These are phyloP conservation scores for Cylindrotheca fusiformis DNA, from an alignment of 108 stramenopile species.

Conservation along the genomic window DNA sequence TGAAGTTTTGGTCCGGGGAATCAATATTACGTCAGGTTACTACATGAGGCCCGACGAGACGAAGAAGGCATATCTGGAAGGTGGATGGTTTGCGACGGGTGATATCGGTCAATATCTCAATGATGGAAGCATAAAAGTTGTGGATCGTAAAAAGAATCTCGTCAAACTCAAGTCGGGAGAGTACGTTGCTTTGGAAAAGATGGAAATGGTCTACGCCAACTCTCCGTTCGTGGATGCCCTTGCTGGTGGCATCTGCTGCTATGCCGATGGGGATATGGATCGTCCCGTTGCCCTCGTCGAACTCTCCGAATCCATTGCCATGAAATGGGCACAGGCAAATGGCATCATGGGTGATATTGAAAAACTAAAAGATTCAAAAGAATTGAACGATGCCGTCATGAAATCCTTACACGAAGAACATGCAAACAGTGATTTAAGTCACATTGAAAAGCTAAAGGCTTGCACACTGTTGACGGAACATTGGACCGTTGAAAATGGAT, in stretches of 20 bases:
- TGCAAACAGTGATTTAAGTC: constrained; percentile 65
- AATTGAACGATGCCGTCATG: constrained; percentile 71
- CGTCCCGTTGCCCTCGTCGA: too few relatives aligned
- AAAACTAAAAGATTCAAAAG: constrained; percentile 51
- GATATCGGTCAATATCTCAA: constrained; percentile 86
- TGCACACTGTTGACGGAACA: constrained; percentile 52
- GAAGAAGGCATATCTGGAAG: constrained; percentile 69
- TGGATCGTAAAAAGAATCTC: constrained; percentile 92
- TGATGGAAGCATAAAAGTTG: constrained; percentile 81
- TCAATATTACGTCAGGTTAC: constrained; percentile 69
- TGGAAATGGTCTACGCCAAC: constrained; percentile 81
- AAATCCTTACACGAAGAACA: constrained; percentile 59
- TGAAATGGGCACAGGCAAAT: constrained; percentile 74
- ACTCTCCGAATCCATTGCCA: constrained; percentile 50
- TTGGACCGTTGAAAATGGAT: constrained; percentile 89
- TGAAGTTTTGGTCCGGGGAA: constrained; percentile 71
- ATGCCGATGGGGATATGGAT: too few relatives aligned
- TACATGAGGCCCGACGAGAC: constrained; percentile 85
- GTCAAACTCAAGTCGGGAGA: constrained; percentile 94
- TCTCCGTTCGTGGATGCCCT: constrained; percentile 68
- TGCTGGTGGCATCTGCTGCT: too few relatives aligned
- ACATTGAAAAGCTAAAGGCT: constrained; percentile 71
- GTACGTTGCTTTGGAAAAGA: constrained; percentile 86
- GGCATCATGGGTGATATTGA: constrained; percentile 62
- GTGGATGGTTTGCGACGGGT: constrained; percentile 86